Percentiles rank a stretch among this genome's conserved stretches.
These are phyloP conservation scores for Penicillium desertorum DNA, from an alignment of 495 filamentous ascomycete species.

Conservation along the genomic window DNA sequence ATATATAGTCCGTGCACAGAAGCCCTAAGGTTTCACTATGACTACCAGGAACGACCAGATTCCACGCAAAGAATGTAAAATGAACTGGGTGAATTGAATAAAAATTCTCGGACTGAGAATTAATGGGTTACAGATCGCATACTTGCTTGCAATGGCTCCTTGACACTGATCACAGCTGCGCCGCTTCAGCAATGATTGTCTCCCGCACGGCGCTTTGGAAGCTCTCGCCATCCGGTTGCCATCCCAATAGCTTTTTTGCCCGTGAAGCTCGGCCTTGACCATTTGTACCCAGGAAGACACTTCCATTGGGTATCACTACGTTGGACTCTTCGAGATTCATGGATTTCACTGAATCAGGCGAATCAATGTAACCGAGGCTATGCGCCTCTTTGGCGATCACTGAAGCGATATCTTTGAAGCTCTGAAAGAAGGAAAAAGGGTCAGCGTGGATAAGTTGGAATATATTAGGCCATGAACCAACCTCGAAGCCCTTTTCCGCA, in stretches of 20 bases:
- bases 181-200: constrained; percentile 7
- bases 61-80: neutral
- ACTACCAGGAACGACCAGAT: neutral
- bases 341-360: constrained; percentile 5
- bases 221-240: constrained; percentile 2
- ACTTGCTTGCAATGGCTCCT: neutral
- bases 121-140: neutral
- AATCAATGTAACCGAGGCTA: constrained; percentile 6
- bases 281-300: constrained; percentile 5
- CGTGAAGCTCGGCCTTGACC: constrained; percentile 8
- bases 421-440: neutral
- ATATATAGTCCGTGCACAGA: neutral
- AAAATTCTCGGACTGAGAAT: neutral
- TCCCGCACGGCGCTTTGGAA: constrained; percentile 1
- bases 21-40: neutral
- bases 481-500: constrained; percentile 4
- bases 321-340: constrained; percentile 10
- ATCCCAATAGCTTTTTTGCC: constrained; percentile 4
- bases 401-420: constrained; percentile 7
- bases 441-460: neutral
- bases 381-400: constrained; percentile 10
- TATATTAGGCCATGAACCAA: neutral
- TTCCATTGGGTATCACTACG: constrained; percentile 2
- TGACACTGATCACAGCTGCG: neutral
- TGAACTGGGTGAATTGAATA: neutral